phyloP scores from a whole-genome alignment of 352 stramenopile genomes.

The Elongisporangium anandrum region DNA sequence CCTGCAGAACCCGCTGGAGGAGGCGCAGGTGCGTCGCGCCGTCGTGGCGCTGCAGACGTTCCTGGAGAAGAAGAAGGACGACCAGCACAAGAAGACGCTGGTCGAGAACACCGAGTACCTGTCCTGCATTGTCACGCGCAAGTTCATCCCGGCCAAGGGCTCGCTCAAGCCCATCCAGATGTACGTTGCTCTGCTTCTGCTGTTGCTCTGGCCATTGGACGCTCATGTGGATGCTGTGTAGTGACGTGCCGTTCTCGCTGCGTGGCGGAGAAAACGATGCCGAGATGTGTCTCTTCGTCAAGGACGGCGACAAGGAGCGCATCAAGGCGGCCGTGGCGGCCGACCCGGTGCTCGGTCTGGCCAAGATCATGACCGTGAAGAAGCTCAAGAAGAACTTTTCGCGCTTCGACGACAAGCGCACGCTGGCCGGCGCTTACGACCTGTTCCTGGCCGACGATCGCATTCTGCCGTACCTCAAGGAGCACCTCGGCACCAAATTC shows the following conservation, averaged over 20 bases:
- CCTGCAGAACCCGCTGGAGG: conserved; percentile 63
- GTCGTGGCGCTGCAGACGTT: conserved; percentile 65
- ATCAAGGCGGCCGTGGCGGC: conserved; percentile 67
- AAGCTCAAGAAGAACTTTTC: conserved; percentile 81
- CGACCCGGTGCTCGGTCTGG: conserved; percentile 50
- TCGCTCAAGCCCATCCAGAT: conserved; percentile 73
- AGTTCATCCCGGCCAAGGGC: conserved; percentile 58
- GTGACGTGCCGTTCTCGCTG: conserved; percentile 54
- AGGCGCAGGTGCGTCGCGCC: conserved; percentile 68
- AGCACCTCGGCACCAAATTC: conserved; percentile 62
- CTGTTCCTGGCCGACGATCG: conserved; percentile 78
- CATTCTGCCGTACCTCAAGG: conserved; percentile 70
- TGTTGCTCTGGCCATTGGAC: too few species aligned
- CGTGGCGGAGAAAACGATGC: conserved; percentile 37
- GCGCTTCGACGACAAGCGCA: conserved; percentile 70
- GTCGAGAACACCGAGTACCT: conserved; percentile 53
- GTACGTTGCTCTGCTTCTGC: conserved; percentile 16
- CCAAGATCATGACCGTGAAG: conserved; percentile 78
- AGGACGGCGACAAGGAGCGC: conserved; percentile 80
- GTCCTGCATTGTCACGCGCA: conserved; percentile 73
- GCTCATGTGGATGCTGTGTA: too few species aligned
- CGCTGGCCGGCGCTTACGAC: conserved; percentile 66
- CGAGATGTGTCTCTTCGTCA: conserved; percentile 80
- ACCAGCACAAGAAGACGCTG: conserved; percentile 51
- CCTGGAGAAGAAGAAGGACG: conserved; percentile 40